Percentiles rank a stretch among this genome's conserved stretches.
These are phyloP conservation scores for Liriodendron chinense DNA, from an alignment of 164 flowering plant species.

Conservation along the genomic window DNA sequence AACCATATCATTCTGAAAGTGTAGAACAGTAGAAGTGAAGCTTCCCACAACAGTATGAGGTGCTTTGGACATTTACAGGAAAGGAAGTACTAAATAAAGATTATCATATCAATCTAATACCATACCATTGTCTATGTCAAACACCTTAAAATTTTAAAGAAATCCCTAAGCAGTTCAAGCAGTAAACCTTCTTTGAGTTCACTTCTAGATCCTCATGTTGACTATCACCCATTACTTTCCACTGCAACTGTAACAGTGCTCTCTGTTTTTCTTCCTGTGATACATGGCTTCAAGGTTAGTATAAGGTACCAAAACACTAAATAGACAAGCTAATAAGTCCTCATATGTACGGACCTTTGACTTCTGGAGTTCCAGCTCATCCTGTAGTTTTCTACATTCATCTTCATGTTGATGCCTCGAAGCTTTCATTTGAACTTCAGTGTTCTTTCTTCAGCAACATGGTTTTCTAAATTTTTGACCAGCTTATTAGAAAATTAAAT, in stretches of 20 bases:
- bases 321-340: background rate
- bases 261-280: conserved; percentile 90
- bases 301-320: background rate
- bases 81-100: background rate
- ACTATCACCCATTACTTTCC: conserved; percentile 82
- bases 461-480: conserved; percentile 39
- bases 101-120: background rate
- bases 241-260: conserved; percentile 80
- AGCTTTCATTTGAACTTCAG: conserved; percentile 65
- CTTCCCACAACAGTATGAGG: background rate
- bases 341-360: conserved; percentile 55
- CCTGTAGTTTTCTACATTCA: conserved; percentile 64
- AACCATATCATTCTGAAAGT: background rate
- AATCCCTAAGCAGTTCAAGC: background rate
- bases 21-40: background rate
- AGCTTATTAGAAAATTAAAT: conserved; percentile 1
- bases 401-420: conserved; percentile 71
- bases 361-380: conserved; percentile 74
- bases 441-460: conserved; percentile 55
- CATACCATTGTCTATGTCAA: background rate
- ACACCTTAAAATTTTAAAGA: background rate
- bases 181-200: conserved; percentile 64
- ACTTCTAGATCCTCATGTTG: conserved; percentile 85
- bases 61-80: background rate
- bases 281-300: conserved; percentile 8